Evolutionary conservation across 2,329 filamentous ascomycete species (phyloP).

Genomic region (Fusarium xylarioides): DNA sequence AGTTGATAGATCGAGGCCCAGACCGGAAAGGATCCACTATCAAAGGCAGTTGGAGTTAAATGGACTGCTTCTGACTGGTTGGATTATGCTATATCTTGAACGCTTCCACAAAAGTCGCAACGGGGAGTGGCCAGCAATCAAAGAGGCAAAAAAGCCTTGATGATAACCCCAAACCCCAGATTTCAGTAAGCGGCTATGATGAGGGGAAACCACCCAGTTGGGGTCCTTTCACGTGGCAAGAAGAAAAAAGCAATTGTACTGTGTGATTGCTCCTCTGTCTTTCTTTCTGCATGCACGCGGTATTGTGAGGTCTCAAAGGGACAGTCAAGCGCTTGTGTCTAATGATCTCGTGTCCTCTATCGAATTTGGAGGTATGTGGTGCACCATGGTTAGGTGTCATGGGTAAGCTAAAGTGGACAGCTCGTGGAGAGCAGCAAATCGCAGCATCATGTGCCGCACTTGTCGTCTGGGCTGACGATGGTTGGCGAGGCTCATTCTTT

Average conservation of each 20-base stretch:
- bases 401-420: constrained; percentile 9
- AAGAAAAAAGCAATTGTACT: not conserved
- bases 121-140: constrained; percentile 24
- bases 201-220: constrained; percentile 21
- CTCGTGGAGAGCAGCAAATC: constrained; percentile 4
- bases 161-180: constrained; percentile 21
- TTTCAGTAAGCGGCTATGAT: constrained; percentile 6
- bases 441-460: constrained; percentile 30
- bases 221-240: constrained; percentile 19
- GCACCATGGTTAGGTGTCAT: not conserved
- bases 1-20: constrained; percentile 32
- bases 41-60: constrained; percentile 26
- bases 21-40: constrained; percentile 38
- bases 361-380: constrained; percentile 2
- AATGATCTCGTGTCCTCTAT: constrained; percentile 24
- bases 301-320: not conserved
- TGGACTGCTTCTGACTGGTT: constrained; percentile 34
- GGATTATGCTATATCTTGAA: constrained; percentile 13
- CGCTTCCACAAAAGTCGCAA: constrained; percentile 6
- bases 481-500: not conserved
- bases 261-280: constrained; percentile 14
- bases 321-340: constrained; percentile 19
- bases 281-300: not conserved
- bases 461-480: constrained; percentile 15
- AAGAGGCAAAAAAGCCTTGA: not conserved